Evolutionary conservation across 1,284 basidiomycete species (phyloP), one percentile per base, ranked within the genome.

Genomic region (Cystobasidiaceae sp.): DNA sequence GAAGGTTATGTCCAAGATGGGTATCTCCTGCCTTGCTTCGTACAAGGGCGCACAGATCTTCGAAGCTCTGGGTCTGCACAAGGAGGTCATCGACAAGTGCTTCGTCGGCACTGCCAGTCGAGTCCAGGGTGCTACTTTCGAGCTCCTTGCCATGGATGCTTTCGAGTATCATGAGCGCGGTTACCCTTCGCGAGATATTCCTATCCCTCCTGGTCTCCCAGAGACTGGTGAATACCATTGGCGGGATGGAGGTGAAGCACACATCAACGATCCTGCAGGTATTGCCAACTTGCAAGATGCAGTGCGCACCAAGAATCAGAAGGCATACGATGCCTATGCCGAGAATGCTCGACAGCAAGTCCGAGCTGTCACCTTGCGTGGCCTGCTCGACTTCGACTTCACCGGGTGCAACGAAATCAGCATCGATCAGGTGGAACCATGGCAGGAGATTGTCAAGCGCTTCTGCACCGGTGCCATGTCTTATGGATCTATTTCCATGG

Each of bases 1-100:
- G 74, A 97, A 97, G 80, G 92, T 96, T 70, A 91, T 92, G 90
- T 92, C 89, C 69, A 96, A 97, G 81, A 96, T 96, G 93, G 93
- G 93, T 74, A 94, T 96, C 69, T 94, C 91, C 7, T 94, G 92
- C 27, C 82, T 97, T 33, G 89, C 91, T 70, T 93, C 91, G 3
- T 97, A 97, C 83, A 96, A 96, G 78, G 93, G 91, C 54, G 93
- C 93, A 27, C 93, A 96, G 79, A 94, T 96, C 67, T 97, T 97
- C 72, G 93, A 97, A 78, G 89, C 89, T 13, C 86, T 97, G 61
- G 93, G 93, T 70, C 80, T 97, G 52, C 91, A 94, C 76, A 85
- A 83, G 73, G 87, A 93, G 74, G 90, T 96, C 57, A 85, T 96
- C 70, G 85, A 89, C 68, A 86, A 85, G 68, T 96, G 92, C 79